A percentile compares a stretch with the other conserved stretches of the same genome.
phyloP scores from a whole-genome alignment of 2,329 filamentous ascomycete genomes.

The Fusarium floridanum region DNA sequence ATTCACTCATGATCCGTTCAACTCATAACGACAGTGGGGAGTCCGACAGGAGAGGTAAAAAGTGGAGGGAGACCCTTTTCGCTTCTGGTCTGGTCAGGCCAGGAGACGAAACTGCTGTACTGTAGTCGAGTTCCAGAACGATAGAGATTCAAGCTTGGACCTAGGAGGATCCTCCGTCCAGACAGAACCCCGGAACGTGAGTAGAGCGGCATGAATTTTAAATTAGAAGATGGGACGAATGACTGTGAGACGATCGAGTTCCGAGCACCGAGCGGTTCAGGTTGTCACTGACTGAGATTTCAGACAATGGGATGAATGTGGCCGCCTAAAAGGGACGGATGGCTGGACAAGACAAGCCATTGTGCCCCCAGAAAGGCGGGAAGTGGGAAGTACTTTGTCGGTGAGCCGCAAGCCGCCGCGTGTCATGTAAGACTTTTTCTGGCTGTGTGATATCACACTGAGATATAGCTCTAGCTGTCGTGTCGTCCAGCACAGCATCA shows the following conservation, averaged over 20 bases:
- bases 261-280: neutral
- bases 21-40: conserved; percentile 1
- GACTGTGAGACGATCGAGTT: neutral
- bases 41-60: conserved; percentile 4
- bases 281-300: conserved; percentile 3
- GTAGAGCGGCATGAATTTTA: conserved; percentile 7
- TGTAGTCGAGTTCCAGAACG: conserved; percentile 28
- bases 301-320: neutral
- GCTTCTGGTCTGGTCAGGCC: neutral
- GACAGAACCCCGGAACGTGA: conserved; percentile 7
- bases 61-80: conserved; percentile 12
- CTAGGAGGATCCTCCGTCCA: neutral
- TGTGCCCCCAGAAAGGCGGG: conserved; percentile 3
- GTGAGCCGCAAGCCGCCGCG: conserved; percentile 9
- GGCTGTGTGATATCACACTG: conserved; percentile 16
- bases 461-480: conserved; percentile 14
- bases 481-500: conserved; percentile 25
- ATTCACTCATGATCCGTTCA: conserved; percentile 2
- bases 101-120: conserved; percentile 5
- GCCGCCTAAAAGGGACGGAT: neutral
- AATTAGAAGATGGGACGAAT: conserved; percentile 26
- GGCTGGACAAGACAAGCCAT: conserved; percentile 5
- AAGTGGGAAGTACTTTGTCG: conserved; percentile 16
- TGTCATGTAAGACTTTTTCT: conserved; percentile 23
- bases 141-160: conserved; percentile 19